Evolutionary conservation across 495 filamentous ascomycete genomes (phyloP), one percentile per base, ranked within the genome.

Genomic region (Delitschia confertaspora): DNA sequence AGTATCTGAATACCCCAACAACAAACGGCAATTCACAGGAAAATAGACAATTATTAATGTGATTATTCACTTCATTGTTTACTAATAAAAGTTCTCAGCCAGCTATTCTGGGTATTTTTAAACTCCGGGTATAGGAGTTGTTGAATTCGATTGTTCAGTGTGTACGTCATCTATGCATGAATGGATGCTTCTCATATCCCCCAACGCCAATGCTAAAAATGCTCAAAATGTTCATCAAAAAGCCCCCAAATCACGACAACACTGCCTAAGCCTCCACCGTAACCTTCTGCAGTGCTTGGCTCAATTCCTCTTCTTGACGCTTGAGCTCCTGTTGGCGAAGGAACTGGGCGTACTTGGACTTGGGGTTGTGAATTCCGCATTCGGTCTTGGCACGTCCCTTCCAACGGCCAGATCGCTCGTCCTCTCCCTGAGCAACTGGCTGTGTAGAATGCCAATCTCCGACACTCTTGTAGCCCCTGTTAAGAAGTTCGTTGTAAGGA

Each of bases 291-390:
- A 65, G 47, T 3, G 60, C 60, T 19, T 60, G 53, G 26, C 43
- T 55, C 40, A 75, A 53, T 38, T 65, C 66, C 46, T 82, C 75
- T 46, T 83, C 80, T 57, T 83, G 73, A 53, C 77, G 71, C 69
- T 87, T 82, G 44, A 69, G 62, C 52, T 88, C 84, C 62, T 81
- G 71, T 37, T 88, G 74, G 50, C 74, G 71, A 33, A 95, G 64
- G 60, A 78, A 95, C 60, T 86, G 78, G 11, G 87, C 83, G 55
- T 95, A 98, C 58, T 86, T 82, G 50, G 84, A 91, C 55, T 83
- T 76, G 61, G 88, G 88, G 69, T 96, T 96, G 71, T 98, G 91
- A 51, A 98, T 98, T 6, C 91, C 91, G 60, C 91, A 98, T 68
- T 98, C 91, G 2, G 88, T 87, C 79, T 98, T 98, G 37, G 72